Conservation (phyloP, 305 asterid genomes). For the Rubia peregrina region DNA sequence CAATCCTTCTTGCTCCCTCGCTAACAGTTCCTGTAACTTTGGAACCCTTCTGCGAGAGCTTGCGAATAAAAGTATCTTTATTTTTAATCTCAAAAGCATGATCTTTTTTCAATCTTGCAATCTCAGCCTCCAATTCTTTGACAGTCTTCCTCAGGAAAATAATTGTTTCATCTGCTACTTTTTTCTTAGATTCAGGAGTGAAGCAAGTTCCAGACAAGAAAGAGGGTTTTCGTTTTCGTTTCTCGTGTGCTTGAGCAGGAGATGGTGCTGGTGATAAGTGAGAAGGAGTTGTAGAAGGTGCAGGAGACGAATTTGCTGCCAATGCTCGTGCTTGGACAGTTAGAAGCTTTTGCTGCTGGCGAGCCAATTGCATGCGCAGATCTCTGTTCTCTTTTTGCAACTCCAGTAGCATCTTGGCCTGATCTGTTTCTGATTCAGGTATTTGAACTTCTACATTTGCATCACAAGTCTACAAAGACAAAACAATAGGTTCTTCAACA, state of each 20-base stretch:
- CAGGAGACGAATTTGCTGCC: conserved; percentile 45
- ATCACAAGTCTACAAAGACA: conserved; percentile 32
- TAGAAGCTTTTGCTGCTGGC: conserved; percentile 46
- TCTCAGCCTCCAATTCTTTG: conserved; percentile 41
- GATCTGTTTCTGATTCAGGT: conserved; percentile 44
- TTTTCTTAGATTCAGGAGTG: conserved; percentile 50
- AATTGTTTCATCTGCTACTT: conserved; percentile 26
- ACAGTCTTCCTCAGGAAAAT: conserved; percentile 33
- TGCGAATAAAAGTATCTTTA: conserved; percentile 37
- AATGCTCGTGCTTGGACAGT: conserved; percentile 45
- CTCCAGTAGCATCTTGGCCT: conserved; percentile 50
- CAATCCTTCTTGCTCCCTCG: conserved; percentile 28
- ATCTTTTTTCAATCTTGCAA: conserved; percentile 46
- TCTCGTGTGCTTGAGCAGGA: conserved; percentile 30
- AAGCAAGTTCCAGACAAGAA: conserved; percentile 43
- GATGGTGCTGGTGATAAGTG: conserved; percentile 33
- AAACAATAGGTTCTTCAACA: background rate
- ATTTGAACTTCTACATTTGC: conserved; percentile 41
- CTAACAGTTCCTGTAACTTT: conserved; percentile 28
- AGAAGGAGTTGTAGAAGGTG: conserved; percentile 38
- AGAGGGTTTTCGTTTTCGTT: conserved; percentile 32
- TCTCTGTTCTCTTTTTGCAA: conserved; percentile 54
- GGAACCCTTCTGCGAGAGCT: conserved; percentile 35
- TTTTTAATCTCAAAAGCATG: conserved; percentile 39
- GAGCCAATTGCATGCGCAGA: conserved; percentile 44